These are phyloP conservation scores for Pulveroboletus frians DNA, from an alignment of 768 basidiomycete genomes.

Conservation along the genomic window DNA sequence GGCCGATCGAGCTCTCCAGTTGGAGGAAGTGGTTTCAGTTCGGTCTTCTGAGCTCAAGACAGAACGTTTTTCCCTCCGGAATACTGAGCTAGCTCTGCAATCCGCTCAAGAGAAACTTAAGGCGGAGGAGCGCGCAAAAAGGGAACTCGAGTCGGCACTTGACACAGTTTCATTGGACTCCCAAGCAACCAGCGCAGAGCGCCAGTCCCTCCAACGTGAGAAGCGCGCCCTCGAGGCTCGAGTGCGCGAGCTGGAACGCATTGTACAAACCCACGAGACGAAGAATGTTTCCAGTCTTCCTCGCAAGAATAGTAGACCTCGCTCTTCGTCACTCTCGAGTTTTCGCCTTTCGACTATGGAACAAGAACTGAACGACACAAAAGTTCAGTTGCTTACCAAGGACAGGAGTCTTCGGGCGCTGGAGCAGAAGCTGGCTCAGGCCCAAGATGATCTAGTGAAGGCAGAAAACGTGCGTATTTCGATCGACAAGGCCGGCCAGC, in stretches of 20 bases:
- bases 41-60: constrained; percentile 53
- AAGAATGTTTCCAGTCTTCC: constrained; percentile 28
- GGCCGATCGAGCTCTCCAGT: constrained; percentile 47
- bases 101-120: constrained; percentile 48
- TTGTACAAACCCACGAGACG: constrained; percentile 35
- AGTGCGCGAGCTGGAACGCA: constrained; percentile 52
- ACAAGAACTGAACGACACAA: constrained; percentile 48
- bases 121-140: constrained; percentile 43
- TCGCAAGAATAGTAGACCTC: constrained; percentile 38
- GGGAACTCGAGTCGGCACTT: constrained; percentile 53
- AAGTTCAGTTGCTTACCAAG: constrained; percentile 39
- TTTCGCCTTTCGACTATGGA: constrained; percentile 48
- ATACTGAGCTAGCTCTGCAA: constrained; percentile 45
- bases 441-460: constrained; percentile 45
- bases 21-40: constrained; percentile 48
- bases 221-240: constrained; percentile 52
- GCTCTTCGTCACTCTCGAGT: constrained; percentile 57
- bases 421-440: constrained; percentile 45
- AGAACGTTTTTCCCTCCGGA: constrained; percentile 48
- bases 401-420: constrained; percentile 39
- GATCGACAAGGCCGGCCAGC: constrained; percentile 41
- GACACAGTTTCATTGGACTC: constrained; percentile 52
- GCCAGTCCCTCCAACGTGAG: constrained; percentile 50
- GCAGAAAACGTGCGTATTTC: constrained; percentile 58
- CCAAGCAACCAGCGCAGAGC: constrained; percentile 38